A percentile compares a stretch with the other conserved stretches of the same genome.
phyloP scores from a whole-genome alignment of 305 asterid species.

The Rubia peregrina region DNA sequence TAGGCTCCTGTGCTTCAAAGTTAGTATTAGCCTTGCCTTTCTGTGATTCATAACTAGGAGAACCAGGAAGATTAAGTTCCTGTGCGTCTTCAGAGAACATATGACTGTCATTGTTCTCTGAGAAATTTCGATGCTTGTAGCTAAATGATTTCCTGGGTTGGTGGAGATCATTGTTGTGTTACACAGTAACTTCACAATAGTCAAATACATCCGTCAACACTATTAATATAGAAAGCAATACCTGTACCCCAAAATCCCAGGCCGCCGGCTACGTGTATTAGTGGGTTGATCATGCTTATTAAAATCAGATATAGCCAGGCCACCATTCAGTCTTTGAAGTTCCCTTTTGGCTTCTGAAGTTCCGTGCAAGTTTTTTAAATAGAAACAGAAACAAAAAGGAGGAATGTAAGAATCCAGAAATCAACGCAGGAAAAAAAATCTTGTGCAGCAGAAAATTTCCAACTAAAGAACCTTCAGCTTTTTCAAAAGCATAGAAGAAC shows the following conservation, averaged over 20 bases:
- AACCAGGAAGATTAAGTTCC: conserved; percentile 29
- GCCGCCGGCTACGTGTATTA: conserved; percentile 45
- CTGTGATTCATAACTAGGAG: conserved; percentile 30
- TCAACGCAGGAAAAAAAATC: background rate
- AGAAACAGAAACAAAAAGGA: background rate
- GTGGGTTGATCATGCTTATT: conserved; percentile 32
- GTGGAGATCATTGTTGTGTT: conserved; percentile 14
- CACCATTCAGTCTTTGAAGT: conserved; percentile 60
- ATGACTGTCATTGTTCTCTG: conserved; percentile 39
- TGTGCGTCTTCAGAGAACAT: conserved; percentile 40
- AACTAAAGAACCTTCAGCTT: conserved; percentile 37
- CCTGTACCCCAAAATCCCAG: conserved; percentile 66
- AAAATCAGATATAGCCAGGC: conserved; percentile 22
- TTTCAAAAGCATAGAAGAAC: conserved; percentile 56
- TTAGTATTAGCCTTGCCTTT: conserved; percentile 25
- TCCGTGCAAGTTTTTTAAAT: conserved; percentile 4
- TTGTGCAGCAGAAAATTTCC: background rate
- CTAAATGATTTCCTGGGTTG: conserved; percentile 47
- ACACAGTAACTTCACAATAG: background rate
- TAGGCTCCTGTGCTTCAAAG: conserved; percentile 39
- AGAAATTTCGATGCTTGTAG: conserved; percentile 48
- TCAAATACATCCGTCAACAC: background rate
- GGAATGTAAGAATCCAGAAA: conserved; percentile 5
- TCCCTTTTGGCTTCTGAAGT: conserved; percentile 63
- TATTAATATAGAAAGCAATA: conserved; percentile 3